phyloP scores from a whole-genome alignment of 176 grass and related monocot species.

The Raddia distichophylla region DNA sequence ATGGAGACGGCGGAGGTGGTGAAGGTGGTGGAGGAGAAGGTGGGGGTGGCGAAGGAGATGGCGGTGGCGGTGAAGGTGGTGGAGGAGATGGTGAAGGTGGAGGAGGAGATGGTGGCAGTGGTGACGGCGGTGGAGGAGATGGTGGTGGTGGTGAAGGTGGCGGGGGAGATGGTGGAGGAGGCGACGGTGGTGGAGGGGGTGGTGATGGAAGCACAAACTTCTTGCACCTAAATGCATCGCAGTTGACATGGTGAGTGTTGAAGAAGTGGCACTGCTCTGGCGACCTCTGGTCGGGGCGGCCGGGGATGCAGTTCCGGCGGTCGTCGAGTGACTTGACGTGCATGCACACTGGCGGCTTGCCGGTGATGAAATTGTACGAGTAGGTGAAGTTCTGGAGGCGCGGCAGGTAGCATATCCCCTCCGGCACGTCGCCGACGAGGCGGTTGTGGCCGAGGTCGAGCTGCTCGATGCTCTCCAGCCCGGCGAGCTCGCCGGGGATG shows the following conservation, averaged over 20 bases:
- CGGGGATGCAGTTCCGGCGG: slow-evolving; percentile 64
- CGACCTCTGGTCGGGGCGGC: slow-evolving; percentile 61
- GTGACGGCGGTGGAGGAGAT: neutral
- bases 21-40: slow-evolving; percentile 11
- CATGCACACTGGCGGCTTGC: slow-evolving; percentile 63
- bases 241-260: slow-evolving; percentile 56
- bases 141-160: neutral
- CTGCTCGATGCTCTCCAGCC: slow-evolving; percentile 59
- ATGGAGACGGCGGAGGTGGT: slow-evolving; percentile 23
- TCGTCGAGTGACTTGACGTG: slow-evolving; percentile 49
- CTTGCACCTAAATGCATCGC: slow-evolving; percentile 70
- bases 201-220: slow-evolving; percentile 60
- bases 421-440: slow-evolving; percentile 63
- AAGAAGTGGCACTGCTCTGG: slow-evolving; percentile 63
- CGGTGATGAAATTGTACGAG: slow-evolving; percentile 77
- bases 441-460: slow-evolving; percentile 76
- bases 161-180: neutral
- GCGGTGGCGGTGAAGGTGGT: neutral
- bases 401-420: slow-evolving; percentile 66
- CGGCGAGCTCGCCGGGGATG: slow-evolving; percentile 57
- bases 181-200: slow-evolving; percentile 14
- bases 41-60: slow-evolving; percentile 19
- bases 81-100: neutral
- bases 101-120: neutral
- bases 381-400: slow-evolving; percentile 78